These are phyloP conservation scores for Phlebopus sp. DNA, from an alignment of 1,284 basidiomycete genomes.

Conservation along the genomic window DNA sequence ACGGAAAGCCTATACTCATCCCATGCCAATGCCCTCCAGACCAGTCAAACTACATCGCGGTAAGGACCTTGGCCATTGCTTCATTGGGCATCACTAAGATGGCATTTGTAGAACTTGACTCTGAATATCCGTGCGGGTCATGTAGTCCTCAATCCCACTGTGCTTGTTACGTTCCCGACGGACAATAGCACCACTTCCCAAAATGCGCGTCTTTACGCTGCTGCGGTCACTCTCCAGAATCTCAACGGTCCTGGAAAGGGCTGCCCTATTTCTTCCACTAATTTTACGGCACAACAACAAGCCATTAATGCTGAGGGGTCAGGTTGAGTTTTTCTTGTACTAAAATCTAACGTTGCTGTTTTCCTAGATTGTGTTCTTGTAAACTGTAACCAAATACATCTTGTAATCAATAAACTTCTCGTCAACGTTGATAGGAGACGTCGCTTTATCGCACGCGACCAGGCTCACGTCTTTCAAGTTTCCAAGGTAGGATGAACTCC, in stretches of 20 bases:
- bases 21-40: slow-evolving; percentile 63
- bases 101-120: slow-evolving; percentile 41
- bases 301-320: slow-evolving; percentile 34
- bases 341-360: background rate
- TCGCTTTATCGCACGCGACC: slow-evolving; percentile 1
- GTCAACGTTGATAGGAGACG: no score
- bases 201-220: slow-evolving; percentile 49
- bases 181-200: slow-evolving; percentile 52
- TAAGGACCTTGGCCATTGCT: slow-evolving; percentile 21
- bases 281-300: slow-evolving; percentile 45
- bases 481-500: no score
- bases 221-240: slow-evolving; percentile 52
- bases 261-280: slow-evolving; percentile 51
- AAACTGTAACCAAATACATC: no score
- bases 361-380: slow-evolving; percentile 2
- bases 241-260: slow-evolving; percentile 49
- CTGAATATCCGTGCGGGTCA: slow-evolving; percentile 59
- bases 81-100: background rate
- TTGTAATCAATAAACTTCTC: no score
- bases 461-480: background rate
- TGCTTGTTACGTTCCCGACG: slow-evolving; percentile 55
- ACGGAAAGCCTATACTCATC: slow-evolving; percentile 51
- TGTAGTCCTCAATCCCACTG: slow-evolving; percentile 56
- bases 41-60: slow-evolving; percentile 45
- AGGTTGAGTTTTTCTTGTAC: slow-evolving; percentile 1